These are phyloP conservation scores for Claviceps spartinae DNA, from an alignment of 2,329 filamentous ascomycete species.

Conservation along the genomic window DNA sequence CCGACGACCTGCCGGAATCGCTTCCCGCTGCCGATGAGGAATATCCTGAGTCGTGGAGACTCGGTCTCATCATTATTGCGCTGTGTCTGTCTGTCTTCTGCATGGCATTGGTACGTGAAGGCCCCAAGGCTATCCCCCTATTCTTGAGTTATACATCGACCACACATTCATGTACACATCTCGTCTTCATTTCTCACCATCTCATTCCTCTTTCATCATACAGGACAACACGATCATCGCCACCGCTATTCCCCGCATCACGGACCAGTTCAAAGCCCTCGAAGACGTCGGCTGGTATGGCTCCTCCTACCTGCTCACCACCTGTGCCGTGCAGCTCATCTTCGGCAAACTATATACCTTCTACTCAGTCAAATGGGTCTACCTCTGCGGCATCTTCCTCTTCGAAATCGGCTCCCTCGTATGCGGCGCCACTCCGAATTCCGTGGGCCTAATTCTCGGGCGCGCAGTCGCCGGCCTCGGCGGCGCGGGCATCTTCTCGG, in stretches of 20 bases:
- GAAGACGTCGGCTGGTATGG: constrained; percentile 7
- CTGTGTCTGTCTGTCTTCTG: constrained; percentile 6
- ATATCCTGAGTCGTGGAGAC: constrained; percentile 5
- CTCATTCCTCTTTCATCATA: too few relatives aligned
- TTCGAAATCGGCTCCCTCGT: constrained; percentile 19
- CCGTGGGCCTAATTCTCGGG: constrained; percentile 21
- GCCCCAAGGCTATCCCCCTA: not conserved
- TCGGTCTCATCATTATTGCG: constrained; percentile 6
- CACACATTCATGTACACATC: too few relatives aligned
- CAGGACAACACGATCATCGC: constrained; percentile 26
- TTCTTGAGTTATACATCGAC: too few relatives aligned
- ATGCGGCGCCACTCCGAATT: constrained; percentile 18
- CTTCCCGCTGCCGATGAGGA: not conserved
- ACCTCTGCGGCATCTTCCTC: constrained; percentile 13
- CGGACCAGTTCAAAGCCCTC: constrained; percentile 9
- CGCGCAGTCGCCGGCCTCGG: constrained; percentile 25
- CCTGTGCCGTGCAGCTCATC: constrained; percentile 22
- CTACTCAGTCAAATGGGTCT: constrained; percentile 17
- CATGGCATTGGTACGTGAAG: constrained; percentile 5
- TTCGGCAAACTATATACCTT: constrained; percentile 31
- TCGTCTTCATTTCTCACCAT: too few relatives aligned
- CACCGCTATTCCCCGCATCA: constrained; percentile 21
- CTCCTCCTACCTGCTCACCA: constrained; percentile 23
- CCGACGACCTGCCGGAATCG: not conserved
- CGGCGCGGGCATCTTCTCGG: constrained; percentile 32